Evolutionary conservation across 2,329 filamentous ascomycete genomes (phyloP).

Genomic region (Cryphonectria carpinicola): DNA sequence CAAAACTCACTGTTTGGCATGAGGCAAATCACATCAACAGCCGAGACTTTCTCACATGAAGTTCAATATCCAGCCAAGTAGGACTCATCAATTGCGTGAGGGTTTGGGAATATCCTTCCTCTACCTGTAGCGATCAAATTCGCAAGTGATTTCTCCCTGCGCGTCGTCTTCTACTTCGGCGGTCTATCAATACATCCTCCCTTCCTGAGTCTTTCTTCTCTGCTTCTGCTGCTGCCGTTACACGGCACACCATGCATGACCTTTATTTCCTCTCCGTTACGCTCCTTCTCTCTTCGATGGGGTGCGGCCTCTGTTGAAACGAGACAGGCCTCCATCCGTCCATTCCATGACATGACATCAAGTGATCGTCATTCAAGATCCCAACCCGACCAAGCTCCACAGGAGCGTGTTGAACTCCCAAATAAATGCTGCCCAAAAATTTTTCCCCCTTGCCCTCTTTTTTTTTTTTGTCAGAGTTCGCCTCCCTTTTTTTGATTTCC

Average conservation of each 20-base stretch:
- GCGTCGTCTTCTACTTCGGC: neutral
- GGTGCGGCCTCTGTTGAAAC: conserved; percentile 26
- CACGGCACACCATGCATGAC: neutral
- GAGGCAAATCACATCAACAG: neutral
- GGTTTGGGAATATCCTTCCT: neutral
- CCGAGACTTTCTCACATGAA: neutral
- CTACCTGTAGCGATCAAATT: neutral
- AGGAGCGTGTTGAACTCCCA: conserved; percentile 16
- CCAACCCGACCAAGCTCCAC: conserved; percentile 3
- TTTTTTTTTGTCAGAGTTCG: conserved; percentile 31
- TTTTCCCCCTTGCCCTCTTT: conserved; percentile 23
- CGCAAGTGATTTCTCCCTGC: neutral
- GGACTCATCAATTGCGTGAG: neutral
- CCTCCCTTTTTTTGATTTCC: neutral
- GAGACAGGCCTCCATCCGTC: conserved; percentile 9
- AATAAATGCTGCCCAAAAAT: conserved; percentile 33
- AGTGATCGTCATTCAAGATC: neutral
- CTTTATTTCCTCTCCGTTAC: no score
- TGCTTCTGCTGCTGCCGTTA: neutral
- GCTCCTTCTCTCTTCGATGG: neutral
- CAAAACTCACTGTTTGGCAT: neutral
- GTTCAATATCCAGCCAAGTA: neutral
- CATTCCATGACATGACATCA: neutral
- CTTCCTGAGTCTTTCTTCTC: neutral
- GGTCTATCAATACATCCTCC: neutral